Conservation (phyloP, 768 basidiomycete species). For the Mycena belliarum region DNA sequence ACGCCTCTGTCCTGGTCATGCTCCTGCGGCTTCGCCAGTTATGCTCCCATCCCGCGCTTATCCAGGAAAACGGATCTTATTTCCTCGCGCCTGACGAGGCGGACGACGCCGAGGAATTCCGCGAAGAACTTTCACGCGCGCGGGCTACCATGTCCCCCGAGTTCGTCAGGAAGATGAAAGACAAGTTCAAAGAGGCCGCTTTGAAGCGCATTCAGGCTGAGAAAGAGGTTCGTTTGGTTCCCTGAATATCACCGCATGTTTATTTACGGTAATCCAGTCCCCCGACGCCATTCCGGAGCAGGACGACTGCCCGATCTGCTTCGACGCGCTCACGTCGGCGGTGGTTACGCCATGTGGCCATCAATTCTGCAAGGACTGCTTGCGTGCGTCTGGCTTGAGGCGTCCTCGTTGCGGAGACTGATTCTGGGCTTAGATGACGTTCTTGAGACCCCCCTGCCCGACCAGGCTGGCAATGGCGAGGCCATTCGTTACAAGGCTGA, state of each 20-base stretch:
- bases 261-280: conserved; percentile 35
- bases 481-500: conserved; percentile 36
- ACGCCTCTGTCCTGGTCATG: conserved; percentile 53
- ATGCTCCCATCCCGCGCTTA: conserved; percentile 67
- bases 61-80: conserved; percentile 54
- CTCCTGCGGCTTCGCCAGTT: conserved; percentile 62
- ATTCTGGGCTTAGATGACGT: conserved; percentile 39
- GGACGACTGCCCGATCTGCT: conserved; percentile 71
- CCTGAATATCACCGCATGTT: neutral
- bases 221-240: conserved; percentile 41
- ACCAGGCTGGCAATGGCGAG: conserved; percentile 34
- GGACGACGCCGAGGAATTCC: conserved; percentile 34
- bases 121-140: conserved; percentile 49
- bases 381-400: conserved; percentile 36
- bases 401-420: neutral
- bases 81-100: conserved; percentile 44
- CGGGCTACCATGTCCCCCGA: conserved; percentile 42
- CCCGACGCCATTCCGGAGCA: conserved; percentile 47
- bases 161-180: conserved; percentile 53
- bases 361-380: conserved; percentile 62
- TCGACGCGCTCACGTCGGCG: conserved; percentile 54
- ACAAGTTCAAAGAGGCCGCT: conserved; percentile 42
- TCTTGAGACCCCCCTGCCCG: conserved; percentile 39
- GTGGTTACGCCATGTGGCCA: conserved; percentile 63
- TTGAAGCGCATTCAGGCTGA: conserved; percentile 52